phyloP scores from a whole-genome alignment of 2,329 filamentous ascomycete species.

The Dryadomyces quercus-mongolicae region DNA sequence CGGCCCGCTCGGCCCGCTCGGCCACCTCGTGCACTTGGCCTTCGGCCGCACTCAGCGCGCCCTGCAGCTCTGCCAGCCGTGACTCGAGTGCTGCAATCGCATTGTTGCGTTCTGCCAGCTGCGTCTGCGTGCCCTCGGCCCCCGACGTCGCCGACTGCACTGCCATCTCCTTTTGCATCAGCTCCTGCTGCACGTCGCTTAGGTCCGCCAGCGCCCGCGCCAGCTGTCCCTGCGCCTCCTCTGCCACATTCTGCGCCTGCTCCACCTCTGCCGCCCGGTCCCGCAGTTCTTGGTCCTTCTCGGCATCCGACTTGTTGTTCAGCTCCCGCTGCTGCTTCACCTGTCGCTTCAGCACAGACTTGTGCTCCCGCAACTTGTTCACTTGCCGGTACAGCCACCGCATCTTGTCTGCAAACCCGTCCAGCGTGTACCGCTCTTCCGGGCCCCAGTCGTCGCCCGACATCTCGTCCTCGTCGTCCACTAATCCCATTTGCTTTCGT shows the following conservation, averaged over 20 bases:
- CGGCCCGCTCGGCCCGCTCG: slow-evolving; percentile 16
- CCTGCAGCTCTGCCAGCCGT: slow-evolving; percentile 25
- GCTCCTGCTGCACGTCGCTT: slow-evolving; percentile 20
- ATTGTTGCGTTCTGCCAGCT: slow-evolving; percentile 10
- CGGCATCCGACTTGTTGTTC: slow-evolving; percentile 72
- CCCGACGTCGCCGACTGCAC: slow-evolving; percentile 9
- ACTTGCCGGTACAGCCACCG: slow-evolving; percentile 67
- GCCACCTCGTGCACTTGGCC: not conserved
- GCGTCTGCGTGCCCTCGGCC: slow-evolving; percentile 12
- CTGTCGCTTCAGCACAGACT: slow-evolving; percentile 77
- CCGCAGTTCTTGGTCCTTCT: slow-evolving; percentile 53
- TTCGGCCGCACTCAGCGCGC: slow-evolving; percentile 19
- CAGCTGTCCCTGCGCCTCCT: slow-evolving; percentile 35
- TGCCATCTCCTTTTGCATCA: slow-evolving; percentile 6
- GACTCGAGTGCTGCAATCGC: slow-evolving; percentile 28
- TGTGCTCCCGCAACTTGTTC: slow-evolving; percentile 74
- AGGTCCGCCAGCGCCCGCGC: slow-evolving; percentile 34
- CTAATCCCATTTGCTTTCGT: slow-evolving; percentile 43
- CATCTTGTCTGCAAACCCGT: slow-evolving; percentile 66
- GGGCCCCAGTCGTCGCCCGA: slow-evolving; percentile 49
- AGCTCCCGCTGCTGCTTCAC: slow-evolving; percentile 92
- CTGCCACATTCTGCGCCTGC: slow-evolving; percentile 22
- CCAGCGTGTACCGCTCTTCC: slow-evolving; percentile 56
- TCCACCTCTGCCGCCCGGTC: slow-evolving; percentile 43
- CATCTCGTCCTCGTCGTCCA: slow-evolving; percentile 35